Conservation (phyloP, 2,329 filamentous ascomycete genomes). For the Dactylonectria estremocensis region DNA sequence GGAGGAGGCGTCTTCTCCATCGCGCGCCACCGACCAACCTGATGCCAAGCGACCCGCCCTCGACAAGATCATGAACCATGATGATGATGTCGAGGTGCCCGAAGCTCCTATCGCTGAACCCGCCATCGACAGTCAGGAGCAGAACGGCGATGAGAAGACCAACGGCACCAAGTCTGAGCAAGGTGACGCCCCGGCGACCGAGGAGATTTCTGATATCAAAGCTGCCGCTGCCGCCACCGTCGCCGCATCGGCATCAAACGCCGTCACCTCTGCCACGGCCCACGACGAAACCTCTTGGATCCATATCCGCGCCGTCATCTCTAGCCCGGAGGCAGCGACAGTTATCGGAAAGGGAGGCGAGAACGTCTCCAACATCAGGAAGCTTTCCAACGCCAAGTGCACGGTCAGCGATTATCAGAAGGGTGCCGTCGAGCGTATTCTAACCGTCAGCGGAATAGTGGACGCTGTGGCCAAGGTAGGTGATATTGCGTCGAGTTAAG, state of each 20-base stretch:
- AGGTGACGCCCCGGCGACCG: constrained; percentile 44
- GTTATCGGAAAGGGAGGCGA: constrained; percentile 99
- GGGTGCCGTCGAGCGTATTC: constrained; percentile 95
- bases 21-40: constrained; percentile 90
- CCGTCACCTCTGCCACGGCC: constrained; percentile 65
- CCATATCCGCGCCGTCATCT: constrained; percentile 96
- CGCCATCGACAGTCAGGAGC: constrained; percentile 59
- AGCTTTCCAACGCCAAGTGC: constrained; percentile 96
- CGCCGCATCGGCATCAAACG: constrained; percentile 53
- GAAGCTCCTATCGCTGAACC: constrained; percentile 50
- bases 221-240: constrained; percentile 57
- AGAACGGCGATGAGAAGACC: constrained; percentile 65
- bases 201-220: constrained; percentile 57
- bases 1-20: constrained; percentile 96
- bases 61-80: constrained; percentile 88
- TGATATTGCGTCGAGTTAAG: constrained; percentile 5
- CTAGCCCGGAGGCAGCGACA: constrained; percentile 96
- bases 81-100: constrained; percentile 67
- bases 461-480: constrained; percentile 96
- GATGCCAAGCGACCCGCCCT: constrained; percentile 97
- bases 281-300: constrained; percentile 97
- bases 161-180: constrained; percentile 64
- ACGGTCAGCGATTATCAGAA: constrained; percentile 99
- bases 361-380: constrained; percentile 97
- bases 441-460: constrained; percentile 96